These are phyloP conservation scores for Cyclostephanos invisitatus DNA, from an alignment of 108 stramenopile species.

Conservation along the genomic window DNA sequence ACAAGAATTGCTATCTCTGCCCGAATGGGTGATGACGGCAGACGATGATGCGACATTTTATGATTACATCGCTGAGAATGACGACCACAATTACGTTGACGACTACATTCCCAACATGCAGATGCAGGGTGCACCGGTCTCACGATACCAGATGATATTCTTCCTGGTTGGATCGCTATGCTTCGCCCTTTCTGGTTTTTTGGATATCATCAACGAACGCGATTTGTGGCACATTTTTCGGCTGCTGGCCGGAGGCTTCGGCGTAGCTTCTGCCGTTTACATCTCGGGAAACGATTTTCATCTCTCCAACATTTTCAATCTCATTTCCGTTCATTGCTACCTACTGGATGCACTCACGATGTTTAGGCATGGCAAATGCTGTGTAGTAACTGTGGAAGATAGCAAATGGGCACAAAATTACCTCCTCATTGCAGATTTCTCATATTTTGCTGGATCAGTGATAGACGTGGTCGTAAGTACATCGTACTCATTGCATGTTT, in stretches of 20 bases:
- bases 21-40: not conserved
- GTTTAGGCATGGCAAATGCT: conserved; percentile 5
- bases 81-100: not conserved
- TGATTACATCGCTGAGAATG: not conserved
- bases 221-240: conserved; percentile 7
- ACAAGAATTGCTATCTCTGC: not conserved
- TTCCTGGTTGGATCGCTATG: conserved; percentile 22
- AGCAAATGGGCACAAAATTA: not conserved
- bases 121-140: conserved; percentile 1
- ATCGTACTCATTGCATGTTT: not conserved
- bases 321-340: conserved; percentile 25
- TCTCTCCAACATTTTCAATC: conserved; percentile 21
- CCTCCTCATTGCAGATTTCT: conserved; percentile 9
- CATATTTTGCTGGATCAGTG: conserved; percentile 19
- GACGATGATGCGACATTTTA: not conserved
- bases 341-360: conserved; percentile 13
- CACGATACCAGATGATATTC: conserved; percentile 21
- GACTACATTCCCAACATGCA: not conserved
- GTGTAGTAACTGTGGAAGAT: conserved; percentile 2
- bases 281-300: conserved; percentile 11
- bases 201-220: conserved; percentile 17
- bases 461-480: conserved; percentile 24
- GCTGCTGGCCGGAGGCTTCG: conserved; percentile 28
- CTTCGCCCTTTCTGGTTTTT: conserved; percentile 14
- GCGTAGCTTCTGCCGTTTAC: conserved; percentile 16